phyloP scores from a whole-genome alignment of 2,329 filamentous ascomycete species.

The Colletotrichum filicis region DNA sequence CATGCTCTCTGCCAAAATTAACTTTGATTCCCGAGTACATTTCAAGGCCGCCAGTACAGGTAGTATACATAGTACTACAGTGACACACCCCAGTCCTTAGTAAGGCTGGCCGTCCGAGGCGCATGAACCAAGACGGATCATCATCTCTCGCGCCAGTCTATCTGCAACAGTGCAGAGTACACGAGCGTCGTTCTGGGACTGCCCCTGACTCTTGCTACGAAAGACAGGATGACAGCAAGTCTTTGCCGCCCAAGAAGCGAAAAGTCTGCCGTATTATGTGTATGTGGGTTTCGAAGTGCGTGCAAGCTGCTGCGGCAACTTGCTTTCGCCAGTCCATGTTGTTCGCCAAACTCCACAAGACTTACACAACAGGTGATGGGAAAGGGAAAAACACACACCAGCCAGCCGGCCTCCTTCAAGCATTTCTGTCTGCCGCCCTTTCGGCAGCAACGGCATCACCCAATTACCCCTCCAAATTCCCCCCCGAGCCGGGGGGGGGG shows the following conservation, averaged over 20 bases:
- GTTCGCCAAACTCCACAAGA: background rate
- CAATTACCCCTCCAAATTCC: constrained; percentile 2
- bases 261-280: background rate
- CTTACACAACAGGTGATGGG: background rate
- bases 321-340: background rate
- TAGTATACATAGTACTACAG: no score
- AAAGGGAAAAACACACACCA: background rate
- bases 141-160: constrained; percentile 24
- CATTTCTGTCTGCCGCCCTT: constrained; percentile 2
- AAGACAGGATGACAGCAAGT: constrained; percentile 20
- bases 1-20: constrained; percentile 22
- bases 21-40: background rate
- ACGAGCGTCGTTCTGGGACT: constrained; percentile 11
- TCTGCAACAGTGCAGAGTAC: constrained; percentile 18
- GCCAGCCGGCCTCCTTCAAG: constrained; percentile 6
- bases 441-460: constrained; percentile 25
- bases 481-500: constrained; percentile 8
- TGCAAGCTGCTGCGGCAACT: constrained; percentile 4
- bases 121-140: constrained; percentile 31
- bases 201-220: constrained; percentile 11
- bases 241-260: background rate
- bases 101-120: constrained; percentile 7
- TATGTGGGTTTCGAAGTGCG: constrained; percentile 7
- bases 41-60: background rate
- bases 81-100: background rate